Percentiles rank a stretch among this genome's conserved stretches.
Conservation (phyloP, 345 rosid genomes). For the Boechera stricta region DNA sequence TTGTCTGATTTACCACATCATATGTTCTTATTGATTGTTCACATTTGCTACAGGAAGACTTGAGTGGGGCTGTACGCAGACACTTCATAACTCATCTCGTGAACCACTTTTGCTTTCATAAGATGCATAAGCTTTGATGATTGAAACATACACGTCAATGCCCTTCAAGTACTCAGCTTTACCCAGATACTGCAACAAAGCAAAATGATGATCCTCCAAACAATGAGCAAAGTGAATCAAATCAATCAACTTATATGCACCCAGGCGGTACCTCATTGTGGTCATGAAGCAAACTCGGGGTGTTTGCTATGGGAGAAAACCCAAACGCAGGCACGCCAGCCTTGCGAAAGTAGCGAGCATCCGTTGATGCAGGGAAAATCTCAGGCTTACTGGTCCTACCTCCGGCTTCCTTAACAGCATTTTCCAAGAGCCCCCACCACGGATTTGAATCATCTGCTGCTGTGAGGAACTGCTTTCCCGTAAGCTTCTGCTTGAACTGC, state of each 20-base stretch:
- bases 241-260: not conserved
- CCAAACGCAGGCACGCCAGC: conserved; percentile 84
- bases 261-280: conserved; percentile 75
- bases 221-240: not conserved
- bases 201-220: conserved; percentile 24
- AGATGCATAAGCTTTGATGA: conserved; percentile 70
- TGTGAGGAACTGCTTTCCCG: conserved; percentile 67
- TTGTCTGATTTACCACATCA: conserved; percentile 19
- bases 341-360: conserved; percentile 73
- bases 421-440: conserved; percentile 88
- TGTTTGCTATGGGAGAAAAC: conserved; percentile 91
- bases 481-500: conserved; percentile 83
- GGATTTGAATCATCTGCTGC: conserved; percentile 74
- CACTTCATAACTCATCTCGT: conserved; percentile 70
- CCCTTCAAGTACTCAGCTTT: conserved; percentile 87
- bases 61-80: not conserved
- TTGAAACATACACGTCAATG: conserved; percentile 69
- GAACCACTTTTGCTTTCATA: conserved; percentile 48
- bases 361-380: conserved; percentile 92
- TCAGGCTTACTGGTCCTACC: conserved; percentile 77
- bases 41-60: conserved; percentile 27
- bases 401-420: conserved; percentile 71
- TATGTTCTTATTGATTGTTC: conserved; percentile 31
- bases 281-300: conserved; percentile 87
- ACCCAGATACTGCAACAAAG: conserved; percentile 70